Percentiles rank a stretch among this genome's conserved stretches.
Conservation (phyloP, 768 basidiomycete species). For the Tricholoma furcatifolium region DNA sequence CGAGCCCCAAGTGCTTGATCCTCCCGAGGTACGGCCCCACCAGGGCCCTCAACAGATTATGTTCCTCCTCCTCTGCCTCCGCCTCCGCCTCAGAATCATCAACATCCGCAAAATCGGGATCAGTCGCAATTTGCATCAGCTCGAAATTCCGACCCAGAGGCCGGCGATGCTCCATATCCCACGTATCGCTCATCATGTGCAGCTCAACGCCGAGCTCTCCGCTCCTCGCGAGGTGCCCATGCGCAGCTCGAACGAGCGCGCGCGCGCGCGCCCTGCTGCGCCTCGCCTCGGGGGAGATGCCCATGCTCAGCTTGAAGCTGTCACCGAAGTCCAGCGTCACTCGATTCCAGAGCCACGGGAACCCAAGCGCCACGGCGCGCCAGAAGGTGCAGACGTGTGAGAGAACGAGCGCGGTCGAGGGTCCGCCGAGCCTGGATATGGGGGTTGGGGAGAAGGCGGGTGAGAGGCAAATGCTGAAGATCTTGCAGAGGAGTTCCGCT, state of each 20-base stretch:
- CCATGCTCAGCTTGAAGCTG: neutral
- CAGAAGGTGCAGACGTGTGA: slow-evolving; percentile 9
- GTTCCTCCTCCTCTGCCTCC: too few species aligned
- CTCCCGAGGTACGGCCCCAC: slow-evolving; percentile 1
- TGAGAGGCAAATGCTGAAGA: slow-evolving; percentile 4
- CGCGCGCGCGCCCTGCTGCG: too few species aligned
- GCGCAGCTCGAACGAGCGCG: slow-evolving; percentile 1
- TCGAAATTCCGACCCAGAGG: too few species aligned
- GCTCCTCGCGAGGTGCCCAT: slow-evolving; percentile 3
- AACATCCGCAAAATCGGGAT: neutral
- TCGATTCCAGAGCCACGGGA: slow-evolving; percentile 11
- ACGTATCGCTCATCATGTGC: neutral
- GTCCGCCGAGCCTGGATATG: neutral
- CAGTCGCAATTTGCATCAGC: too few species aligned
- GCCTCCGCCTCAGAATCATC: too few species aligned
- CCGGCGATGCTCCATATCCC: too few species aligned
- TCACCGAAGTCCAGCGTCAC: slow-evolving; percentile 11
- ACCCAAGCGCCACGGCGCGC: slow-evolving; percentile 5
- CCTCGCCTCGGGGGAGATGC: slow-evolving; percentile 6
- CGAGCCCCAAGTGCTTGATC: slow-evolving; percentile 10
- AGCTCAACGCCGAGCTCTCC: slow-evolving; percentile 1
- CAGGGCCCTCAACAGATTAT: neutral
- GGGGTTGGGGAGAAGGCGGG: neutral
- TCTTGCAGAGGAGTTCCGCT: slow-evolving; percentile 10
- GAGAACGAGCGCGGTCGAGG: neutral